Conservation (phyloP, 2,329 filamentous ascomycete genomes). For the Fonsecaea nubica region DNA sequence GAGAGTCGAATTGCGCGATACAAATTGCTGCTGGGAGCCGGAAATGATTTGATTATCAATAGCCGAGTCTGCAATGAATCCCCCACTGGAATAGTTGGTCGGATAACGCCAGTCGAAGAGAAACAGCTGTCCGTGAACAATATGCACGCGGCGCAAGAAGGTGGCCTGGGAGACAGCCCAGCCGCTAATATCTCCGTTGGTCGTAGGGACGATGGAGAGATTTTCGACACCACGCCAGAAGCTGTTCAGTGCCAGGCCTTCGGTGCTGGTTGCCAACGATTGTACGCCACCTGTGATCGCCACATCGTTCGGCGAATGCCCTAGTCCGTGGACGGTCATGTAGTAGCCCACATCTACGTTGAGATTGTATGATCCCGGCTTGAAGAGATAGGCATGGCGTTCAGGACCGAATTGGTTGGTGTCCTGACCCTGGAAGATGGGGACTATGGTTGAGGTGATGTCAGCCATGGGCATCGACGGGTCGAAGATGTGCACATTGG, state of each 20-base stretch:
- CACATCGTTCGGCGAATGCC: background rate
- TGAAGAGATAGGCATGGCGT: constrained; percentile 1
- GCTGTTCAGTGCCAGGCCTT: background rate
- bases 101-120: constrained; percentile 5
- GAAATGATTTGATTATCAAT: background rate
- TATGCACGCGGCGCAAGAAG: background rate
- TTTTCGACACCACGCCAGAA: constrained; percentile 5
- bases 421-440: constrained; percentile 2
- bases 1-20: constrained; percentile 1
- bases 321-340: background rate
- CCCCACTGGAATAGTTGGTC: background rate
- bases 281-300: background rate
- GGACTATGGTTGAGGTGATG: background rate
- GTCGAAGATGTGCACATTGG: constrained; percentile 3
- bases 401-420: background rate
- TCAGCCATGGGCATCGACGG: background rate
- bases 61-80: constrained; percentile 1
- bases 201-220: background rate
- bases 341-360: background rate
- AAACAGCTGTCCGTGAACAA: background rate
- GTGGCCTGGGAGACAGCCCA: constrained; percentile 1
- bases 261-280: background rate
- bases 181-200: constrained; percentile 2
- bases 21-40: constrained; percentile 4
- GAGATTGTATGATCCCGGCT: constrained; percentile 1